Percentiles rank a stretch among this genome's conserved stretches.
Evolutionary conservation across 768 basidiomycete species (phyloP).

Genomic region (Lactifluus echinatus): DNA sequence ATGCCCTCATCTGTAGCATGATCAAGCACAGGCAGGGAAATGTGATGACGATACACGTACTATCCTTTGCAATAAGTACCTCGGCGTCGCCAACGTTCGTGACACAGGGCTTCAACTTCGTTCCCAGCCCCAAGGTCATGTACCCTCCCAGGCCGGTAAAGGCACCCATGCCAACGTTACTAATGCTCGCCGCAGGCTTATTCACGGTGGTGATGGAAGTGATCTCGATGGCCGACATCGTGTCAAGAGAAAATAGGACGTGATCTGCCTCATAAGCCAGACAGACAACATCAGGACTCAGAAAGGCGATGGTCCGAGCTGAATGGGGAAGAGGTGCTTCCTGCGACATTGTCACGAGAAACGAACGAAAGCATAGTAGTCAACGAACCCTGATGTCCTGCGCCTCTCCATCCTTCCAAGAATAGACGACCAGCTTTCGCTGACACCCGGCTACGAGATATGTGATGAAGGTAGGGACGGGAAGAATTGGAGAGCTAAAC

Average conservation of each 20-base stretch:
- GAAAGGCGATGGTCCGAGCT: conserved; percentile 74
- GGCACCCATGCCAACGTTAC: conserved; percentile 56
- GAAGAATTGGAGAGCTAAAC: conserved; percentile 27
- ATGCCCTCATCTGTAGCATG: conserved; percentile 50
- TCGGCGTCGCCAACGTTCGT: conserved; percentile 51
- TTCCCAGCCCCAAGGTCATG: conserved; percentile 74
- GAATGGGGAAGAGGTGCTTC: conserved; percentile 84
- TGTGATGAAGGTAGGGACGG: conserved; percentile 63
- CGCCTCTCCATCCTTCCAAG: conserved; percentile 78
- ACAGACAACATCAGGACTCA: conserved; percentile 50
- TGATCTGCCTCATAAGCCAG: conserved; percentile 80
- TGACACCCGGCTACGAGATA: conserved; percentile 78
- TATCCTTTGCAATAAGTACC: conserved; percentile 67
- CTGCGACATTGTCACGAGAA: conserved; percentile 31
- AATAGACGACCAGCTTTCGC: conserved; percentile 75
- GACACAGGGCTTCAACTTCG: conserved; percentile 60
- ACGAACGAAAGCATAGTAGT: neutral
- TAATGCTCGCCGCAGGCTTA: conserved; percentile 34
- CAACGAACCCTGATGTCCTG: conserved; percentile 56
- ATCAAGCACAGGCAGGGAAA: neutral
- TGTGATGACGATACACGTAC: conserved; percentile 37
- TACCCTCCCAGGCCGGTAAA: conserved; percentile 75
- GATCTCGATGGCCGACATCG: conserved; percentile 49
- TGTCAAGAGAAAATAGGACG: conserved; percentile 60
- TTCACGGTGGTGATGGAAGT: conserved; percentile 30